A percentile compares a stretch with the other conserved stretches of the same genome.
Conservation (phyloP, 1,284 basidiomycete genomes). For the Ceratobasidium sp. region DNA sequence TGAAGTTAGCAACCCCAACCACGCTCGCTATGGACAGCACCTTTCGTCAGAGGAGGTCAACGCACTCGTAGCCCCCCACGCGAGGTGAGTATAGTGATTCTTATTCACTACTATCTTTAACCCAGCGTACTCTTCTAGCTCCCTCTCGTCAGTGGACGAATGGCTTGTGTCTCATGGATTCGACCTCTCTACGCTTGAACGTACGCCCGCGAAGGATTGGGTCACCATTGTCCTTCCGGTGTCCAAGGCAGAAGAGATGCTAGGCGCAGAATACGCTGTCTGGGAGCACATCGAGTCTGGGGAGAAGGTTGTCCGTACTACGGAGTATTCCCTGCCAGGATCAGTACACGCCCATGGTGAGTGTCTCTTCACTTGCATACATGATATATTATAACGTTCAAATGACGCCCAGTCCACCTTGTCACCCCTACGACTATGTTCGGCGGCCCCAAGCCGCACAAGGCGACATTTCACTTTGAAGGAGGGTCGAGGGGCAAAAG, state of each 20-base stretch:
- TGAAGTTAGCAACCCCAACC: slow-evolving; percentile 74
- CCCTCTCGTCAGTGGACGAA: slow-evolving; percentile 61
- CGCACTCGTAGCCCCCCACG: slow-evolving; percentile 69
- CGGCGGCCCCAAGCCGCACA: slow-evolving; percentile 64
- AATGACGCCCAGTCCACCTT: slow-evolving; percentile 60
- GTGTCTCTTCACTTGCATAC: slow-evolving; percentile 53
- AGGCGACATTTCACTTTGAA: slow-evolving; percentile 60
- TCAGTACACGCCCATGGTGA: slow-evolving; percentile 67
- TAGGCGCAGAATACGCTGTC: slow-evolving; percentile 74
- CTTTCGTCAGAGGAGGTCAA: slow-evolving; percentile 75
- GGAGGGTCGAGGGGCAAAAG: slow-evolving; percentile 52
- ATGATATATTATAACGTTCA: background rate
- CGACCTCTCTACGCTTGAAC: slow-evolving; percentile 61
- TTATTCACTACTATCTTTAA: background rate
- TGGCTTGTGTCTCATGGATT: slow-evolving; percentile 76
- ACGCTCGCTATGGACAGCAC: slow-evolving; percentile 75
- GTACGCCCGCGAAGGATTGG: slow-evolving; percentile 78
- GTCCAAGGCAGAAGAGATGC: slow-evolving; percentile 72
- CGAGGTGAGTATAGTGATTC: slow-evolving; percentile 55
- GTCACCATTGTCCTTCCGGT: slow-evolving; percentile 72
- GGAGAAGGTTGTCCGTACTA: slow-evolving; percentile 73
- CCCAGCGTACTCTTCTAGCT: background rate
- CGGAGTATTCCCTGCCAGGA: slow-evolving; percentile 75
- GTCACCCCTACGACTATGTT: slow-evolving; percentile 84
- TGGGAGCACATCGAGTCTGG: slow-evolving; percentile 70